These are phyloP conservation scores for Volvox reticuliferus DNA, from an alignment of 139 green algal genomes.

Conservation along the genomic window DNA sequence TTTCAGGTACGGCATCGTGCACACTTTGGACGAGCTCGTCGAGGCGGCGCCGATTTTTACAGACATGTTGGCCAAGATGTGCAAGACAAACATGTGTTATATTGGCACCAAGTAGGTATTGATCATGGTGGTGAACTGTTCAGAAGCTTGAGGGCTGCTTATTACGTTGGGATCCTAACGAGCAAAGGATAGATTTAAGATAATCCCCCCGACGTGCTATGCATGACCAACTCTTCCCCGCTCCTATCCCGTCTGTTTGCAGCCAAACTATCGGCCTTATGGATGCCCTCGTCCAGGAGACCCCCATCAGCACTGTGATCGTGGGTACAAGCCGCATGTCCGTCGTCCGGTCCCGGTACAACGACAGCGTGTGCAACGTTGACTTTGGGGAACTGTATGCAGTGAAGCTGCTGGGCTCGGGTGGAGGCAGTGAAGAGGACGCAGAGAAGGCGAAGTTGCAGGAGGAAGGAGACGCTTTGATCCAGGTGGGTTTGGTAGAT, in stretches of 20 bases:
- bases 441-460: not conserved
- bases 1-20: slow-evolving; percentile 67
- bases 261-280: not conserved
- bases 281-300: not conserved
- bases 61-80: slow-evolving; percentile 68
- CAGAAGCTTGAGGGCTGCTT: not conserved
- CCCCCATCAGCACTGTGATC: slow-evolving; percentile 5
- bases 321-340: not conserved
- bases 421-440: slow-evolving; percentile 18
- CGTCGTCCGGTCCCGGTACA: not conserved
- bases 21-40: slow-evolving; percentile 85
- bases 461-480: slow-evolving; percentile 17
- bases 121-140: not conserved
- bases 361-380: not conserved
- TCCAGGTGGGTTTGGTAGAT: not conserved
- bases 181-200: too few species aligned
- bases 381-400: slow-evolving; percentile 8
- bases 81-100: slow-evolving; percentile 48
- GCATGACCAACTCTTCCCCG: not conserved
- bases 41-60: slow-evolving; percentile 81
- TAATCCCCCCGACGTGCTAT: too few species aligned
- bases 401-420: slow-evolving; percentile 2
- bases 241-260: not conserved
- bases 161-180: too few species aligned
- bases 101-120: slow-evolving; percentile 18